Conservation (phyloP, 2,329 filamentous ascomycete genomes). For the Cladosporium cucumerinum region DNA sequence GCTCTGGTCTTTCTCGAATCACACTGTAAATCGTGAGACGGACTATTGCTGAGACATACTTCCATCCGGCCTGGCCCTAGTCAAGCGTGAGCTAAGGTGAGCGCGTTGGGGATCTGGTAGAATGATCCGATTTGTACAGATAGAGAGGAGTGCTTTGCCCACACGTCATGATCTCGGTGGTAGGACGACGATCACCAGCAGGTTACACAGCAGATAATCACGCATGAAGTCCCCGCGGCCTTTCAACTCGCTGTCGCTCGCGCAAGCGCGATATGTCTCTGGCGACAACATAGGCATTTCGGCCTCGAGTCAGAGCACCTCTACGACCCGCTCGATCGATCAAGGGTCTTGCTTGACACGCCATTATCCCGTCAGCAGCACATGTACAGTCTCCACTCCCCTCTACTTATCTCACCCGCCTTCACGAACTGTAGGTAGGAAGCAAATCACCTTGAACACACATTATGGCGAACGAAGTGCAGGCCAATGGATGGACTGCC, state of each 20-base stretch:
- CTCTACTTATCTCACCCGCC: neutral
- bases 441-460: neutral
- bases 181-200: neutral
- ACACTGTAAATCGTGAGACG: neutral
- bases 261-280: neutral
- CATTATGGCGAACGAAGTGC: neutral
- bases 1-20: neutral
- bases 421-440: neutral
- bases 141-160: neutral
- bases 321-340: neutral
- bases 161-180: neutral
- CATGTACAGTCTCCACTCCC: neutral
- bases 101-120: no score
- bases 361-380: neutral
- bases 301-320: neutral
- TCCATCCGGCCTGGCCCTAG: neutral
- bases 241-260: neutral
- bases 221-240: neutral
- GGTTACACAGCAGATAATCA: neutral
- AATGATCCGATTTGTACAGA: neutral
- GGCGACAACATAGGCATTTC: neutral
- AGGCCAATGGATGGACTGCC: neutral
- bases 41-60: neutral
- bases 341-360: constrained; percentile 2
- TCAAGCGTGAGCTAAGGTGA: neutral